A percentile compares a stretch with the other conserved stretches of the same genome.
Conservation (phyloP, 176 grass and related monocot genomes). For the Phoenix roebelenii region DNA sequence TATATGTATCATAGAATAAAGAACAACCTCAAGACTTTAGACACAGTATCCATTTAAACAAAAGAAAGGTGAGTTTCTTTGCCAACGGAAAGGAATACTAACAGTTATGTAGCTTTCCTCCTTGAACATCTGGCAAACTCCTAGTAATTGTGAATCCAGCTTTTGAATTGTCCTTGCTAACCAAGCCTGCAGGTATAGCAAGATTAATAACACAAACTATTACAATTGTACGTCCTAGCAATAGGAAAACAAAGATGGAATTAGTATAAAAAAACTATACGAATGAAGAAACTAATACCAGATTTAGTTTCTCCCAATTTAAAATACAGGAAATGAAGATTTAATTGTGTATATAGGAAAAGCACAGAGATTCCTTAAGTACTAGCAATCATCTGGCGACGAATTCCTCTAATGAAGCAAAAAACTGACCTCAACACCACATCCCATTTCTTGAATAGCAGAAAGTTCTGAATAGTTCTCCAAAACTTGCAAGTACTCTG, state of each 20-base stretch:
- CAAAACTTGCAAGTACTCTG: conserved; percentile 95
- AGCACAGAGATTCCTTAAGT: too few species aligned
- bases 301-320: too few species aligned
- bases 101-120: conserved; percentile 88
- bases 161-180: conserved; percentile 78
- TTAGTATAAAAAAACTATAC: background rate
- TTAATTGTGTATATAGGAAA: too few species aligned
- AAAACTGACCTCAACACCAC: conserved; percentile 63
- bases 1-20: background rate
- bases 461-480: conserved; percentile 89
- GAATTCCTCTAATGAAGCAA: background rate
- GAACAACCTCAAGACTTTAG: background rate
- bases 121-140: conserved; percentile 74
- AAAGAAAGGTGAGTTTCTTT: conserved; percentile 7
- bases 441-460: conserved; percentile 88
- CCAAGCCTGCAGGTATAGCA: conserved; percentile 56
- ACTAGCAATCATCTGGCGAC: background rate
- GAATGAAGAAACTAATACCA: too few species aligned
- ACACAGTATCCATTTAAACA: background rate
- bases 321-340: too few species aligned
- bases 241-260: conserved; percentile 15
- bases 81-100: conserved; percentile 36
- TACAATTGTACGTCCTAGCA: background rate
- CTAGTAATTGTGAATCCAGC: conserved; percentile 73
- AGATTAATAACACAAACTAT: conserved; percentile 23